Percentiles rank a stretch among this genome's conserved stretches.
Conservation (phyloP, 2,329 filamentous ascomycete species). For the Rhinocladiella similis region DNA sequence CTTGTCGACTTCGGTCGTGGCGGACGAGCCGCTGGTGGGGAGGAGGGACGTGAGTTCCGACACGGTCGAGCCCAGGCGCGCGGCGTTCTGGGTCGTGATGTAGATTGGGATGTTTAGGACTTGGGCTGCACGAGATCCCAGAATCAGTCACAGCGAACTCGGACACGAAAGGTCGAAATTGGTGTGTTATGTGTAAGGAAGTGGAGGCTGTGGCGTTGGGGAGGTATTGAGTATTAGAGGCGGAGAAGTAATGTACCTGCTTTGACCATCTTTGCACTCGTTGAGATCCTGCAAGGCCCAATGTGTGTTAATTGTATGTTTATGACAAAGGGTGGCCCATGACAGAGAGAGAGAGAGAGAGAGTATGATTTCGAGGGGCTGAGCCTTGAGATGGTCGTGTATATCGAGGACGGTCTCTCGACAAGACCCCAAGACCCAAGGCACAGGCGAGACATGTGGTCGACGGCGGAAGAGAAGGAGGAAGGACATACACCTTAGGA, state of each 20-base stretch:
- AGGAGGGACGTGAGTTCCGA: conserved; percentile 63
- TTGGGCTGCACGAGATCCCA: conserved; percentile 41
- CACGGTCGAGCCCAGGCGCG: conserved; percentile 78
- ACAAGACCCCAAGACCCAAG: too few relatives aligned
- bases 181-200: too few relatives aligned
- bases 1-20: conserved; percentile 70
- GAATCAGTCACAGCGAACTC: too few relatives aligned
- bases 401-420: too few relatives aligned
- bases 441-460: too few relatives aligned
- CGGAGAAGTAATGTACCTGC: conserved; percentile 45
- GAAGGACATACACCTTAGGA: conserved; percentile 68
- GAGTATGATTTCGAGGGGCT: too few relatives aligned
- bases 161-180: neutral
- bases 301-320: neutral
- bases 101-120: conserved; percentile 75
- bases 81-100: conserved; percentile 80
- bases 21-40: conserved; percentile 53
- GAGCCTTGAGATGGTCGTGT: too few relatives aligned
- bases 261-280: conserved; percentile 67
- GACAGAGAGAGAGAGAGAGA: too few relatives aligned
- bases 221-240: neutral
- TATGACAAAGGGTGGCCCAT: neutral
- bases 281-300: conserved; percentile 52
- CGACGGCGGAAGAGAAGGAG: neutral
- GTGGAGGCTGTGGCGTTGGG: neutral